A percentile compares a stretch with the other conserved stretches of the same genome.
phyloP scores from a whole-genome alignment of 306 rosid species.

The Glycine latifolia region DNA sequence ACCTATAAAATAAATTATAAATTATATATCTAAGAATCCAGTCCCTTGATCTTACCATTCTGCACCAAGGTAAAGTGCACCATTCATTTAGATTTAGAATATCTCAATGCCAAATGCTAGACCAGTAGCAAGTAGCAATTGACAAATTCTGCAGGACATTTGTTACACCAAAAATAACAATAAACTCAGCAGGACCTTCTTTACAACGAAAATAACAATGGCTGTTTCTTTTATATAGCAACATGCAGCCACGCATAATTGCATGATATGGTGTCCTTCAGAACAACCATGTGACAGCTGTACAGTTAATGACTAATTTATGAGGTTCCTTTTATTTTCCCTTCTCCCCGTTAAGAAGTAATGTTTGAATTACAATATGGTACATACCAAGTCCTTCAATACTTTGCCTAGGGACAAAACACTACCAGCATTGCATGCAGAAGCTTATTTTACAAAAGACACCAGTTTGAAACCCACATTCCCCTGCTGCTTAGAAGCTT shows the following conservation, averaged over 20 bases:
- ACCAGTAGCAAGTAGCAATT: background rate
- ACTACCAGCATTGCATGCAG: background rate
- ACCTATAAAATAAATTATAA: background rate
- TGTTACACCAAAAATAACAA: background rate
- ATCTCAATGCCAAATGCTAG: background rate
- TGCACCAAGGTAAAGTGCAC: too few relatives aligned
- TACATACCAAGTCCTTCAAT: background rate
- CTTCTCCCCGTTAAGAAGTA: background rate
- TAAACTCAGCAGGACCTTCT: too few relatives aligned
- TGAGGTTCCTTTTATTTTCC: constrained; percentile 19
- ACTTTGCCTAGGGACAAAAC: background rate
- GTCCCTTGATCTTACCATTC: background rate
- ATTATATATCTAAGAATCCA: background rate
- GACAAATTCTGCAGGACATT: constrained; percentile 2
- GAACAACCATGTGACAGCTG: constrained; percentile 16
- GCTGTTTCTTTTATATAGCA: background rate
- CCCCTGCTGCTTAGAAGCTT: constrained; percentile 12
- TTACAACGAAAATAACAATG: background rate
- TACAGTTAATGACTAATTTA: background rate
- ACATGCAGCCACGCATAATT: background rate
- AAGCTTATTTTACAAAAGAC: constrained; percentile 14
- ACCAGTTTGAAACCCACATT: background rate
- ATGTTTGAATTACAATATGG: constrained; percentile 5
- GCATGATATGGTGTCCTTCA: background rate
- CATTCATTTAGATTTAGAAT: background rate